Percentiles rank a stretch among this genome's conserved stretches.
These are phyloP conservation scores for Nemania diffusa DNA, from an alignment of 2,329 filamentous ascomycete genomes.

Conservation along the genomic window DNA sequence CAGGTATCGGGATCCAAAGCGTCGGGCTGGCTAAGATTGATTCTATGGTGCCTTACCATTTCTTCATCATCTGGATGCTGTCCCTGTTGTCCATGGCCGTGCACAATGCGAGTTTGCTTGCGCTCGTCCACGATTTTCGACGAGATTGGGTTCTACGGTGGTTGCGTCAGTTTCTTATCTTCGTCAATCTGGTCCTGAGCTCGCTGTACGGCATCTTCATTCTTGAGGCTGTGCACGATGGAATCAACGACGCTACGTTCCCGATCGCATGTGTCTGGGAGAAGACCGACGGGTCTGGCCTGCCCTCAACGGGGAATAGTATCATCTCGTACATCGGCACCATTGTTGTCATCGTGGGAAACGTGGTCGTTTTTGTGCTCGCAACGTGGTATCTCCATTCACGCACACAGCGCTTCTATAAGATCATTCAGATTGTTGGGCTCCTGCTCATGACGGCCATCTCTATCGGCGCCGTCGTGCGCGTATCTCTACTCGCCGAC, in stretches of 20 bases:
- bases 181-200: constrained; percentile 70
- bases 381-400: constrained; percentile 74
- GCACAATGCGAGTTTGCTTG: constrained; percentile 72
- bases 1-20: constrained; percentile 74
- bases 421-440: constrained; percentile 62
- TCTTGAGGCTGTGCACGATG: constrained; percentile 63
- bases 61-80: constrained; percentile 77
- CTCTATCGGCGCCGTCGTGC: constrained; percentile 67
- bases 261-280: constrained; percentile 72
- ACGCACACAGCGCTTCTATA: constrained; percentile 64
- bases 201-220: constrained; percentile 67
- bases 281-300: constrained; percentile 48
- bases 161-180: constrained; percentile 73
- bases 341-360: constrained; percentile 68
- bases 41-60: constrained; percentile 72
- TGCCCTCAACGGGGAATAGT: constrained; percentile 52
- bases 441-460: constrained; percentile 66
- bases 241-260: constrained; percentile 62
- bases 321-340: constrained; percentile 67
- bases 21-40: constrained; percentile 70
- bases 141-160: constrained; percentile 74
- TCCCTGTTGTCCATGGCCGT: constrained; percentile 72
- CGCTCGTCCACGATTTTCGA: constrained; percentile 72
- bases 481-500: constrained; percentile 67
- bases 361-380: constrained; percentile 67